Percentiles rank a stretch among this genome's conserved stretches.
phyloP scores from a whole-genome alignment of 805 yeast species.

The Teunomyces barrocoloradensis region DNA sequence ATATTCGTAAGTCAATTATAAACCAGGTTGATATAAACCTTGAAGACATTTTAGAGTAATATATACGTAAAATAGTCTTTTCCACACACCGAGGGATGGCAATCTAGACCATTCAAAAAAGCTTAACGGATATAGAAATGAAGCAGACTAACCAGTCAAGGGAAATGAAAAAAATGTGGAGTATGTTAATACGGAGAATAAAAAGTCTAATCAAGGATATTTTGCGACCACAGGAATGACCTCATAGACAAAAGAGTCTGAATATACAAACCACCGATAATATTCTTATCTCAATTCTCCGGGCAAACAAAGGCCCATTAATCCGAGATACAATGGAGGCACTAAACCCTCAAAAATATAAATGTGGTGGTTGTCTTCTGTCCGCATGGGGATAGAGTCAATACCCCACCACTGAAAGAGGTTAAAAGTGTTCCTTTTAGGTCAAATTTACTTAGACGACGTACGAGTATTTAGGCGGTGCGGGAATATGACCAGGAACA shows the following conservation, averaged over 20 bases:
- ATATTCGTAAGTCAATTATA: background rate
- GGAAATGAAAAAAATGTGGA: constrained; percentile 2
- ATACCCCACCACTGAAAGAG: background rate
- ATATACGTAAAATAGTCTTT: background rate
- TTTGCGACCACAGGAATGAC: background rate
- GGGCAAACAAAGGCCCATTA: background rate
- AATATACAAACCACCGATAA: background rate
- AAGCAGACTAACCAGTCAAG: background rate
- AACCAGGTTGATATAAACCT: background rate
- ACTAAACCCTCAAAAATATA: background rate
- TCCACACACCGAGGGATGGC: background rate
- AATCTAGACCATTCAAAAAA: constrained; percentile 3
- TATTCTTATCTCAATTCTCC: constrained; percentile 1
- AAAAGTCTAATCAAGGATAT: background rate
- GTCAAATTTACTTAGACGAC: background rate
- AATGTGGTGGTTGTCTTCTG: background rate
- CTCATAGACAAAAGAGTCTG: background rate
- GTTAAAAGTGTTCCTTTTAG: background rate
- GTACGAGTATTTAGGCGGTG: background rate
- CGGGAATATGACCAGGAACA: background rate
- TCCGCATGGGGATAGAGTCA: background rate
- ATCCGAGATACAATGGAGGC: background rate
- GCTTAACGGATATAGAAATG: background rate
- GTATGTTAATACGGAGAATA: background rate
- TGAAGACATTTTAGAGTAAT: background rate